phyloP scores from a whole-genome alignment of 1,284 basidiomycete genomes.

The Crepidotus sp. region DNA sequence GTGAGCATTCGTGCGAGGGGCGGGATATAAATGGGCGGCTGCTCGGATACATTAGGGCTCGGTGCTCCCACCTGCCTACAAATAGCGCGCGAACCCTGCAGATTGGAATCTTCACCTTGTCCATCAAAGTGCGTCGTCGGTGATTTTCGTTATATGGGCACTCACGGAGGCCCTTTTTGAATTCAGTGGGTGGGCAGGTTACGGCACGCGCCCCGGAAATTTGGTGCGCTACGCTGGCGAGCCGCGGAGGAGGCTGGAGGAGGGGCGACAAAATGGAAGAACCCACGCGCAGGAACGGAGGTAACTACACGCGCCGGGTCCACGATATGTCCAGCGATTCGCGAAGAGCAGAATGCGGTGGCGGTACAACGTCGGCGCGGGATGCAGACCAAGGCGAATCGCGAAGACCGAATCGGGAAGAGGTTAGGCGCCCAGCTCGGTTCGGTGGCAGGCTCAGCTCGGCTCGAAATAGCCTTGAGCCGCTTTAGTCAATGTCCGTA shows the following conservation, averaged over 20 bases:
- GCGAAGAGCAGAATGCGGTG: conserved; percentile 12
- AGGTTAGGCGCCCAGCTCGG: neutral
- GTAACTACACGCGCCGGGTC: neutral
- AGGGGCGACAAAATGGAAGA: neutral
- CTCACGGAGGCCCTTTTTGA: neutral
- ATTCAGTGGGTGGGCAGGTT: neutral
- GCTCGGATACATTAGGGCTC: conserved; percentile 1
- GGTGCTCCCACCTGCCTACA: neutral
- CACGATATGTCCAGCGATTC: no score
- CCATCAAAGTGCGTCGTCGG: conserved; percentile 1
- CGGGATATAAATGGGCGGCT: conserved; percentile 2
- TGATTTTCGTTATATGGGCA: conserved; percentile 7
- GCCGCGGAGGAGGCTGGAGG: no score
- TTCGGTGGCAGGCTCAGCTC: neutral
- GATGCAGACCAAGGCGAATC: neutral
- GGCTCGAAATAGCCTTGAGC: neutral
- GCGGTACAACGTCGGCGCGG: neutral
- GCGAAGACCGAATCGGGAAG: neutral
- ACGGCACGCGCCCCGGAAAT: conserved; percentile 3
- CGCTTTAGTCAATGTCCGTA: conserved; percentile 13
- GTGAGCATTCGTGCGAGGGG: neutral
- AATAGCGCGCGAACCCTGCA: neutral
- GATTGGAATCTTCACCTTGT: conserved; percentile 4
- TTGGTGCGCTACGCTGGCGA: neutral
- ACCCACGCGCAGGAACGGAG: neutral